These are phyloP conservation scores for Elsinoe perseae DNA, from an alignment of 2,329 filamentous ascomycete genomes.

Conservation along the genomic window DNA sequence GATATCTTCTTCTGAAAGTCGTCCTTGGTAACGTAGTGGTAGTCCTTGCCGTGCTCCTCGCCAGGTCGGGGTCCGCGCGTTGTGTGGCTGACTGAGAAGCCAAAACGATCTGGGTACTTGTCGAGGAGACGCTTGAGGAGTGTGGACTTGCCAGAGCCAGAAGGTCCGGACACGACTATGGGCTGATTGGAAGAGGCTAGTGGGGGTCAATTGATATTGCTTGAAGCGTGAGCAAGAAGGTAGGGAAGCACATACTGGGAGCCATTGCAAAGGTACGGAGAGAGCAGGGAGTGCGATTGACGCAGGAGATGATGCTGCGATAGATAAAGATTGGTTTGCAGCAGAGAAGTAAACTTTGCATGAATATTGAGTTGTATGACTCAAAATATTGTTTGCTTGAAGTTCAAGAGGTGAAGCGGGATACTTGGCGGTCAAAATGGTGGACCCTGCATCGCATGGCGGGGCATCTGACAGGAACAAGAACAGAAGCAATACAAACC, in stretches of 20 bases:
- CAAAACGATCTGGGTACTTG: conserved; percentile 59
- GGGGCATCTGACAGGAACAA: conserved; percentile 4
- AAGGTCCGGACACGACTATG: conserved; percentile 72
- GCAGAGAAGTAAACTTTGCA: not conserved
- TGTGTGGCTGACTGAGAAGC: conserved; percentile 58
- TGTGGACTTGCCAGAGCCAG: conserved; percentile 74
- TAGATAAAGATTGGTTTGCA: not conserved
- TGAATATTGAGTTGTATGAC: not conserved
- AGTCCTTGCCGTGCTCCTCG: conserved; percentile 70
- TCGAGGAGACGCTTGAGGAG: conserved; percentile 66
- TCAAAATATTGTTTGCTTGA: not conserved
- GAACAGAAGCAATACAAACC: not conserved
- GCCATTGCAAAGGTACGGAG: conserved; percentile 7
- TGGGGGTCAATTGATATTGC: not conserved
- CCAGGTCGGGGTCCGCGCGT: conserved; percentile 68
- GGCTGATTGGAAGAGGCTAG: conserved; percentile 33
- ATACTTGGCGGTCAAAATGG: conserved; percentile 7
- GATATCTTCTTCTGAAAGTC: conserved; percentile 61
- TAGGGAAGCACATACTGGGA: not conserved
- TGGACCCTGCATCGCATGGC: conserved; percentile 5
- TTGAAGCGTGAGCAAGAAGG: not conserved
- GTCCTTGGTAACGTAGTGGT: conserved; percentile 65
- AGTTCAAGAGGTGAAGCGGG: not conserved
- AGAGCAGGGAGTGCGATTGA: too few relatives aligned
- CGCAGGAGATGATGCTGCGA: not conserved